These are phyloP conservation scores for Anisodus tanguticus DNA, from an alignment of 257 asterid species.

Conservation along the genomic window DNA sequence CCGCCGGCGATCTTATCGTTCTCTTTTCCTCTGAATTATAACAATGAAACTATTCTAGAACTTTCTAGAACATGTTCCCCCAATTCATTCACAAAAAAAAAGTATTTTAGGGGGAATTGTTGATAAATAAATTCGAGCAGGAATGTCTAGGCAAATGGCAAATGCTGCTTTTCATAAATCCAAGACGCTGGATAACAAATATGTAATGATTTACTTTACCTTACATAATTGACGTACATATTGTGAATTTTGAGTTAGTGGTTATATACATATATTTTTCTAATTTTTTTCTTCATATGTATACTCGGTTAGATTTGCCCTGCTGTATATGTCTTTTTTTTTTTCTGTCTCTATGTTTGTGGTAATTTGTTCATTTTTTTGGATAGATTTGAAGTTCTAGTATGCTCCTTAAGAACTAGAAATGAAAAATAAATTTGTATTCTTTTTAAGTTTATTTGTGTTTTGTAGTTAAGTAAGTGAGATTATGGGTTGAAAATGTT, in stretches of 20 bases:
- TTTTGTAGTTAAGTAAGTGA: constrained; percentile 11
- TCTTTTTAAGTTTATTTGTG: too few relatives aligned
- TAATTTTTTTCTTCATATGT: not conserved
- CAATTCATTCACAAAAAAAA: not conserved
- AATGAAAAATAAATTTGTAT: not conserved
- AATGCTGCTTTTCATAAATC: constrained; percentile 62
- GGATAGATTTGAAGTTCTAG: not conserved
- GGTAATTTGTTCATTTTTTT: too few relatives aligned
- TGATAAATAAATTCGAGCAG: not conserved
- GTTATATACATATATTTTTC: too few relatives aligned
- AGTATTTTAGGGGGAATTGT: not conserved
- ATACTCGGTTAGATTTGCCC: too few relatives aligned
- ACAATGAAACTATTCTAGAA: constrained; percentile 1
- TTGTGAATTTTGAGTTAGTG: not conserved
- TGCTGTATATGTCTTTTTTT: too few relatives aligned
- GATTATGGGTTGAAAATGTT: not conserved
- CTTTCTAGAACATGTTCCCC: constrained; percentile 11
- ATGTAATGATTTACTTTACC: constrained; percentile 39
- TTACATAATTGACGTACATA: not conserved
- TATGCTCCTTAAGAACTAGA: not conserved
- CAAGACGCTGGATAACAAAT: constrained; percentile 70
- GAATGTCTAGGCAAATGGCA: constrained; percentile 61
- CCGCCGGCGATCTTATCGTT: not conserved
- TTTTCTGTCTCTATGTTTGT: too few relatives aligned
- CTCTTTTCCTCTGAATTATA: not conserved